Base-by-base conservation (phyloP, 1,139 yeast genomes). In the Casaregolazyma suthepensis region DNA sequence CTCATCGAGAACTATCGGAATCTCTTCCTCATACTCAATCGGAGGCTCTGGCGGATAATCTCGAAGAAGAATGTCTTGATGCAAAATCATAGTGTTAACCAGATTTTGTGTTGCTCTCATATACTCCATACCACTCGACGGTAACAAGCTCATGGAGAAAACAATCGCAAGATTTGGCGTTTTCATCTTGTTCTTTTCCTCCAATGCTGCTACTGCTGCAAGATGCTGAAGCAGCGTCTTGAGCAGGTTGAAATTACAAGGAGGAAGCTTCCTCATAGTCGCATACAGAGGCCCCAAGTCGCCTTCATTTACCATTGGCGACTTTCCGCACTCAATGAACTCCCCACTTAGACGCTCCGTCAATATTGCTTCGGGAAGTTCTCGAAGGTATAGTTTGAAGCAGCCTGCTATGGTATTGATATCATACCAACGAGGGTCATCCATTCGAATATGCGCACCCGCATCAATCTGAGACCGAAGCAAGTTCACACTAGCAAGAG, bases 391-490 rank as follows among this genome's bases (percentile, higher is more conserved):
- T 57, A 87, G 78, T 68, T 93, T 93, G 62, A 93, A 85, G 63
- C 95, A 83, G 46, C 96, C 95, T 1, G 98, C 91, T 49, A 90
- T 81, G 0, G 96, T 87, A 67, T 93, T 94, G 48, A 89, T 81
- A 68, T 90, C 97, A 64, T 83, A 83, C 72, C 87, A 80, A 49
- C 87, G 77, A 54, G 81, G 81, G 61, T 83, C 85, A 52, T 80
- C 82, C 67, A 85, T 78, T 38, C 81, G 76, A 58, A 88, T 83
- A 9, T 78, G 79, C 17, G 88, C 88, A 29, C 81, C 79, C 57
- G 78, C 79, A 68, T 93, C 96, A 66, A 93, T 87, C 43, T 83
- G 83, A 10, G 76, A 73, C 66, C 85, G 88, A 57, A 90, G 75
- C 23, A 81, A 78, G 56, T 79, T 81, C 57, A 93, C 82, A 52